These are phyloP conservation scores for Phaeosphaeriaceae sp. DNA, from an alignment of 2,329 filamentous ascomycete genomes.

Conservation along the genomic window DNA sequence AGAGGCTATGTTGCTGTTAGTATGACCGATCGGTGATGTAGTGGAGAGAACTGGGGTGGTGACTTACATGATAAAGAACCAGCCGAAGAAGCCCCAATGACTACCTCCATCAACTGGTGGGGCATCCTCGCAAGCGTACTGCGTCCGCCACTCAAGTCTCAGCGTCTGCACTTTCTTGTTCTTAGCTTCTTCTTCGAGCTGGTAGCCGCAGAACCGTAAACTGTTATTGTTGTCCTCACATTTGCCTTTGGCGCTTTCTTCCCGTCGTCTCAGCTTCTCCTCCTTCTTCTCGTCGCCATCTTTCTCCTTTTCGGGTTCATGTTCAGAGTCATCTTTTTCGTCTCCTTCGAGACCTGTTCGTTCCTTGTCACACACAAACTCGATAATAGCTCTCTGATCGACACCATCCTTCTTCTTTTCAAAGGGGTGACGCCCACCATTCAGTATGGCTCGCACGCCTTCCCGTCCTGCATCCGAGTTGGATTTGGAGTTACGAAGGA, in stretches of 20 bases:
- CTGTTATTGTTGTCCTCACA: conserved; percentile 54
- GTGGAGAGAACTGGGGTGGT: not conserved
- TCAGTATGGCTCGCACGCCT: conserved; percentile 73
- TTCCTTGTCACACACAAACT: conserved; percentile 80
- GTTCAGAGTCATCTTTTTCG: conserved; percentile 63
- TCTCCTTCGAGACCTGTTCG: conserved; percentile 74
- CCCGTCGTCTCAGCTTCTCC: conserved; percentile 24
- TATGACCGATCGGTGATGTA: not conserved
- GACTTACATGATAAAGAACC: conserved; percentile 89
- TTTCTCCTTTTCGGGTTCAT: conserved; percentile 29
- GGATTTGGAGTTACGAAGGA: conserved; percentile 69
- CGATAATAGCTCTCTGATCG: conserved; percentile 78
- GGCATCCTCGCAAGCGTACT: conserved; percentile 72
- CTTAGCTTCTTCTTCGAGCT: conserved; percentile 53
- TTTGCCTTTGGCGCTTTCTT: conserved; percentile 45
- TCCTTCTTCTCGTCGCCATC: conserved; percentile 25
- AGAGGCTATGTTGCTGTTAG: conserved; percentile 64
- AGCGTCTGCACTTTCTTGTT: conserved; percentile 66
- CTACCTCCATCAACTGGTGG: conserved; percentile 55
- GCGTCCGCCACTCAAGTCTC: conserved; percentile 83
- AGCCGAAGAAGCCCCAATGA: conserved; percentile 96
- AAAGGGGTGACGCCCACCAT: conserved; percentile 61
- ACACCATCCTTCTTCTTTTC: conserved; percentile 55
- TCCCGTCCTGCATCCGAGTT: conserved; percentile 71
- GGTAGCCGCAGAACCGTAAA: conserved; percentile 79